phyloP scores from a whole-genome alignment of 2,329 filamentous ascomycete species.

The Penicillium crustosum region DNA sequence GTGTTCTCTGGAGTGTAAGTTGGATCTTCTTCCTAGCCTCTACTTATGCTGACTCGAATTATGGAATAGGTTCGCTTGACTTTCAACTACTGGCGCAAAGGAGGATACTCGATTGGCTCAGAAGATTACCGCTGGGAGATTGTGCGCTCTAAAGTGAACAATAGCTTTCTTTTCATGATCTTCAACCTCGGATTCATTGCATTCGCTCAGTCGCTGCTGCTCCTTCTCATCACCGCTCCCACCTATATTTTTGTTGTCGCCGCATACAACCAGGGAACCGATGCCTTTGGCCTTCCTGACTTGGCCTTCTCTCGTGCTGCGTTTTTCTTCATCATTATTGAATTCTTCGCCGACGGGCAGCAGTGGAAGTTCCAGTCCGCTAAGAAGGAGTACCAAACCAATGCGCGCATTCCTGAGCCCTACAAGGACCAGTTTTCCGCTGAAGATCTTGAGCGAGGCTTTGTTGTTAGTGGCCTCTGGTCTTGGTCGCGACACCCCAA shows the following conservation, averaged over 20 bases:
- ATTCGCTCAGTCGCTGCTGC: conserved; percentile 75
- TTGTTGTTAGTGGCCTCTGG: conserved; percentile 81
- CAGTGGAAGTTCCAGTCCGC: conserved; percentile 88
- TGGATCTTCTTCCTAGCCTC: not conserved
- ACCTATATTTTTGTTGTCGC: conserved; percentile 79
- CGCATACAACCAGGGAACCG: conserved; percentile 59
- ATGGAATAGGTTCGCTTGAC: conserved; percentile 69
- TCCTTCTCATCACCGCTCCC: conserved; percentile 75
- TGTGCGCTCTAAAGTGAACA: conserved; percentile 63
- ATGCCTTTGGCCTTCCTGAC: conserved; percentile 60
- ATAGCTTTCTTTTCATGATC: conserved; percentile 77
- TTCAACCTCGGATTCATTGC: conserved; percentile 92
- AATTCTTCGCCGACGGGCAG: conserved; percentile 85
- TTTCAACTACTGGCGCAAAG: conserved; percentile 95
- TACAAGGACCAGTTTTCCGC: conserved; percentile 57
- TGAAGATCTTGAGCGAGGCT: conserved; percentile 84
- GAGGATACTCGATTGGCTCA: conserved; percentile 82
- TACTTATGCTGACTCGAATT: not conserved
- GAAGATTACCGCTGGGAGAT: conserved; percentile 95
- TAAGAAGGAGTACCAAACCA: conserved; percentile 72
- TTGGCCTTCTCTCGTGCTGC: conserved; percentile 56
- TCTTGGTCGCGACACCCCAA: conserved; percentile 90
- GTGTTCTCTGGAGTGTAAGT: conserved; percentile 75
- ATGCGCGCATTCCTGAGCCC: conserved; percentile 65
- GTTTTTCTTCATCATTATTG: conserved; percentile 59